Evolutionary conservation across 495 filamentous ascomycete species (phyloP), one percentile per base, ranked within the genome.

Genomic region (Aspergillus funiculosus): DNA sequence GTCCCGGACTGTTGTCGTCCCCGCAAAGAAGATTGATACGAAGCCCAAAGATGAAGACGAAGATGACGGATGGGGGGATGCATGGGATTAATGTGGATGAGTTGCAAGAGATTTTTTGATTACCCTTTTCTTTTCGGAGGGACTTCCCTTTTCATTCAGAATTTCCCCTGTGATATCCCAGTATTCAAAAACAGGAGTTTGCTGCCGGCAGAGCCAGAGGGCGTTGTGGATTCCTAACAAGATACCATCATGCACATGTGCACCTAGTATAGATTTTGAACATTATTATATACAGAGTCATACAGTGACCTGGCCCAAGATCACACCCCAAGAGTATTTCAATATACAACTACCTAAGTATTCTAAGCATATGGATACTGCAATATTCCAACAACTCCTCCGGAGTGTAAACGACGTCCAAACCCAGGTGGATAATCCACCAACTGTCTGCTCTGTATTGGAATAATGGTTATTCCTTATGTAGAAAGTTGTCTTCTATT

Each of bases 51-150:
- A 76, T 27, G 63, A 66, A 14, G 66, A 64, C 17, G 57, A 46
- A 8, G 72, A 77, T 45, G 74, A 77, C 60, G 73, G 67, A n/a
- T 79, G 73, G 73, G 75, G 75, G 15, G 74, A 74, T 62, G 73
- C 71, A n/a, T 78, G 73, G 74, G 72, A 76, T 48, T 75, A 52
- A 60, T 14, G 2, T 21, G n/a, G n/a, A 2, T 31, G 18, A 25
- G 17, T 22, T 43, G 19, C 17, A 38, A 39, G 38, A 0, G 25
- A 13, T 34, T 48, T 14, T 15, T 14, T n/a, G n/a, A n/a, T n/a
- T n/a, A n/a, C n/a, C n/a, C n/a, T n/a, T 25, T 40, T 15, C 1
- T 22, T 30, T 30, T 35, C 13, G 9, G 17, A 20, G 18, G n/a
- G 1, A 19, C 15, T 6, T 21, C 4, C 17, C 15, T 37, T 20